A percentile compares a stretch with the other conserved stretches of the same genome.
These are phyloP conservation scores for Karstenula rhodostoma DNA, from an alignment of 2,329 filamentous ascomycete species.

Conservation along the genomic window DNA sequence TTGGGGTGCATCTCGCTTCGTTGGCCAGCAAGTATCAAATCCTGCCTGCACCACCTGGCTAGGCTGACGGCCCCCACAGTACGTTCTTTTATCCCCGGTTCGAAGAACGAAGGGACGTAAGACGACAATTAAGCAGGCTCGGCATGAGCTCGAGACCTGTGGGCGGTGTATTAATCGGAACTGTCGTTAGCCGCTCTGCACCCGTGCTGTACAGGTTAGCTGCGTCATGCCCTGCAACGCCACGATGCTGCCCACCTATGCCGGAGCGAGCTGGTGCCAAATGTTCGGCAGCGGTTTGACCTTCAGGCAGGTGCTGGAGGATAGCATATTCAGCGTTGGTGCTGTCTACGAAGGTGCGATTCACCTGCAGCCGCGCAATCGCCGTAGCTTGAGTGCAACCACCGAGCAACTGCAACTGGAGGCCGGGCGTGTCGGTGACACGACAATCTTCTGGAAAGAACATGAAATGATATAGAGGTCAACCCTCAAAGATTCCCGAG, in stretches of 20 bases:
- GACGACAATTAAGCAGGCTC: background rate
- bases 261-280: background rate
- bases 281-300: background rate
- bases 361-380: background rate
- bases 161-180: background rate
- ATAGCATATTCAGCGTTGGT: background rate
- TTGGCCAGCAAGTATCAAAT: background rate
- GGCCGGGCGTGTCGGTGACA: background rate
- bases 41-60: background rate
- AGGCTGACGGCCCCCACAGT: background rate
- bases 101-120: background rate
- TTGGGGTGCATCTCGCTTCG: background rate
- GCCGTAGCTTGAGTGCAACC: background rate
- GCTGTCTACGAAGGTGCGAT: background rate
- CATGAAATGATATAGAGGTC: background rate
- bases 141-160: background rate
- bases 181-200: background rate
- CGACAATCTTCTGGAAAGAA: background rate
- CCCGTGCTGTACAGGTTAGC: background rate
- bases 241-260: background rate
- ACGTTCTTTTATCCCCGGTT: background rate
- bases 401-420: background rate
- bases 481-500: background rate
- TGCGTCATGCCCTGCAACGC: background rate
- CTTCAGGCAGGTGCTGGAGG: background rate